Conservation (phyloP, 192 early-diverging fungal species). For the Cladochytrium replicatum region DNA sequence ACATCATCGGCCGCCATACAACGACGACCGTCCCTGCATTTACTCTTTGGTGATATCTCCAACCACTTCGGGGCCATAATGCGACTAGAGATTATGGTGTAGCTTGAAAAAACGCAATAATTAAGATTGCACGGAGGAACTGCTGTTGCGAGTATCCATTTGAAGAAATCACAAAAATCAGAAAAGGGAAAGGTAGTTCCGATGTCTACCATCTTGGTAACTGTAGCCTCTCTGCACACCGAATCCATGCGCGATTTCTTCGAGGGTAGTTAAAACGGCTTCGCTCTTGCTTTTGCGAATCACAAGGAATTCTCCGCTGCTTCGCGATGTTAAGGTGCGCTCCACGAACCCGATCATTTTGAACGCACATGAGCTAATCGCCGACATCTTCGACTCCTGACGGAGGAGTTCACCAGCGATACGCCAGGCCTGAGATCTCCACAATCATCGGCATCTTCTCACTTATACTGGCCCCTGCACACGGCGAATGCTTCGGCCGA, state of each 20-base stretch:
- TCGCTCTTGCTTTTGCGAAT: background rate
- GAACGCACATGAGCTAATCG: background rate
- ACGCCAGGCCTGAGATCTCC: too few species aligned
- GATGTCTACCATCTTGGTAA: too few species aligned
- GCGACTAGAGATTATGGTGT: too few species aligned
- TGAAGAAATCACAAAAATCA: too few species aligned
- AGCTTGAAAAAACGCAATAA: too few species aligned
- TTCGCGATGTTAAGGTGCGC: background rate
- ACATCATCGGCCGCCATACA: constrained; percentile 12
- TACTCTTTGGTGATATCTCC: constrained; percentile 7
- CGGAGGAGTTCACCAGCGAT: background rate
- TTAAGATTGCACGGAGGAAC: too few species aligned
- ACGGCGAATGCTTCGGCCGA: background rate
- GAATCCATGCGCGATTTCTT: background rate
- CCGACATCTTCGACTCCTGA: background rate
- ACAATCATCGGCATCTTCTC: too few species aligned
- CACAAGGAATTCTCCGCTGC: background rate
- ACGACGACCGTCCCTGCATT: constrained; percentile 5
- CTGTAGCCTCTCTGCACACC: background rate
- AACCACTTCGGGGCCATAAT: too few species aligned
- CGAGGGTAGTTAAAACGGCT: background rate
- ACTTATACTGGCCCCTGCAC: background rate
- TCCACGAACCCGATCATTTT: background rate
- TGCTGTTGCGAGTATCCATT: too few species aligned
- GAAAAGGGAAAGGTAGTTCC: too few species aligned